A percentile compares a stretch with the other conserved stretches of the same genome.
Conservation (phyloP, 164 flowering plant genomes). For the Paratinospora sagittata region DNA sequence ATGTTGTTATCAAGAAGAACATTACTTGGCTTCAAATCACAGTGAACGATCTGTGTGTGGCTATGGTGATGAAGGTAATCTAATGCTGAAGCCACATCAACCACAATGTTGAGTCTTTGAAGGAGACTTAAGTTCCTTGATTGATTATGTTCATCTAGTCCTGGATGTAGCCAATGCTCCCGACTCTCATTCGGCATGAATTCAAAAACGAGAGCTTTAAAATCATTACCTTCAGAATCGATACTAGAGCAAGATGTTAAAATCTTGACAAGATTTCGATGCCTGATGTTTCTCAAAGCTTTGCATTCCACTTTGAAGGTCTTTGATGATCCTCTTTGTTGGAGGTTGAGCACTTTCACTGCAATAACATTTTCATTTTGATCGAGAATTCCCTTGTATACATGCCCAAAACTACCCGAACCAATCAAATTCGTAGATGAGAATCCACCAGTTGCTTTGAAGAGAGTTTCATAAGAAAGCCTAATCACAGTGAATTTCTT, state of each 20-base stretch:
- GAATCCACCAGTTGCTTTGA: conserved; percentile 16
- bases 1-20: conserved; percentile 17
- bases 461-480: neutral
- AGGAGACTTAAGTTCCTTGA: conserved; percentile 2
- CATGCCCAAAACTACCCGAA: conserved; percentile 12
- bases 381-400: conserved; percentile 10
- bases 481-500: neutral
- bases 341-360: conserved; percentile 18
- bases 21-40: conserved; percentile 21
- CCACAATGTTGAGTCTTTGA: neutral
- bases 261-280: conserved; percentile 16
- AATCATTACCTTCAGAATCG: conserved; percentile 10
- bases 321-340: conserved; percentile 12
- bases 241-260: conserved; percentile 13
- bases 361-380: neutral
- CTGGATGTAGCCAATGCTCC: conserved; percentile 17
- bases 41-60: conserved; percentile 4
- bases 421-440: conserved; percentile 14
- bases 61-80: neutral
- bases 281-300: conserved; percentile 11
- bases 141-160: neutral
- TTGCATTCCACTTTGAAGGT: conserved; percentile 16
- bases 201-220: conserved; percentile 10
- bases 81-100: neutral
- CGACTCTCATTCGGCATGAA: conserved; percentile 17